Evolutionary conservation across 495 filamentous ascomycete species (phyloP), one percentile per base, ranked within the genome.

Genomic region (Aspergillus indologenus): DNA sequence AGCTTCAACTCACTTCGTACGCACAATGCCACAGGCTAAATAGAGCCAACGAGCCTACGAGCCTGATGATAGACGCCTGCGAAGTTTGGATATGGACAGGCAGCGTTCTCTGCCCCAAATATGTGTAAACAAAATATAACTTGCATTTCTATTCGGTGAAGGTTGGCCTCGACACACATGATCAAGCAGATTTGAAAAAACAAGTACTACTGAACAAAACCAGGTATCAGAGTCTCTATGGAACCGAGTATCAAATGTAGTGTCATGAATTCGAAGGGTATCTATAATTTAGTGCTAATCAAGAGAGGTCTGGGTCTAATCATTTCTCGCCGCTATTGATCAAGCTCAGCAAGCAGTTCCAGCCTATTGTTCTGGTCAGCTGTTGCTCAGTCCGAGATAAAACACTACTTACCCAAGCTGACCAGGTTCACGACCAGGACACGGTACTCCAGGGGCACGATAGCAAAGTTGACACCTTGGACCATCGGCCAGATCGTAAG

Each of bases 341-440:
- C 68, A 82, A 87, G 74, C 92, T 96, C 52, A 98, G 73, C 71
- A 96, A 94, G 71, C 91, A 96, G 69, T 98, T 98, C 94, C 94
- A 98, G 60, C 91, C 93, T 84, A 80, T 71, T 46, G 63, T 15
- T 20, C 53, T 54, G 64, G 66, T 71, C 54, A 69, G 61, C 12
- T 1, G 54, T 44, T 22, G 8, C 7, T 19, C 18, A 22, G 19
- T 19, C 9, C 19, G 8, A 1, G 5, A n/a, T 17, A 31, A 11
- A 29, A 46, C 12, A 21, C 18, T 8, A 81, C 85, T 71, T 70
- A 90, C 87, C 87, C 62, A 90, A 76, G 65, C 79, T 83, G 45
- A 98, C 80, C 19, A 96, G 71, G 67, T 98, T 98, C 47, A 97
- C 94, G 46, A 96, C 85, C 63, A 98, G 71, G 31, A 98, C 82